Conservation (phyloP, 1,284 basidiomycete genomes). For the Neolentinus lepideus region DNA sequence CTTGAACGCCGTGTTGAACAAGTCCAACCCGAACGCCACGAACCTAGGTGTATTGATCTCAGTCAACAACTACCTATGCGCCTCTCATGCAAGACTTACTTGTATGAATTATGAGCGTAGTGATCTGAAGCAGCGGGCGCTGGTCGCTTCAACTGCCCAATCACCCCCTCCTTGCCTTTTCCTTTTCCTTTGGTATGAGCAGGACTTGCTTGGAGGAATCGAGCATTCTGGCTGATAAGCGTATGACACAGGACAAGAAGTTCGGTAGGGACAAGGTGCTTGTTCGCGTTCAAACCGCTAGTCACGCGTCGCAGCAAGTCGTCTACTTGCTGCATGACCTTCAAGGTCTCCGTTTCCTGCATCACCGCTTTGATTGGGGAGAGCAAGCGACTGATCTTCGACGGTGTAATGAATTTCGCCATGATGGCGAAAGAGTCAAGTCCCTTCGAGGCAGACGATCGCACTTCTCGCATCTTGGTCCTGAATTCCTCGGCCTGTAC, state of each 20-base stretch:
- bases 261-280: conserved; percentile 62
- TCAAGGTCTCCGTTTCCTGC: conserved; percentile 78
- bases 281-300: conserved; percentile 81
- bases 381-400: conserved; percentile 73
- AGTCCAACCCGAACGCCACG: conserved; percentile 87
- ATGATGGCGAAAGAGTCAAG: conserved; percentile 81
- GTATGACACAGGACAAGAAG: conserved; percentile 85
- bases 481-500: conserved; percentile 88
- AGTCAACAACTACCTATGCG: neutral
- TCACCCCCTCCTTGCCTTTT: conserved; percentile 49
- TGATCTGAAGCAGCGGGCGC: conserved; percentile 52
- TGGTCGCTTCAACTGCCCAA: conserved; percentile 62
- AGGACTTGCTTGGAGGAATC: conserved; percentile 62
- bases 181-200: conserved; percentile 26
- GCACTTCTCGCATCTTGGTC: conserved; percentile 91
- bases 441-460: conserved; percentile 70
- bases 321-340: conserved; percentile 83
- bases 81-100: conserved; percentile 34
- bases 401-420: conserved; percentile 71
- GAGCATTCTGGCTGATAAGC: conserved; percentile 86
- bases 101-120: conserved; percentile 80
- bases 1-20: conserved; percentile 85
- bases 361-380: conserved; percentile 81
- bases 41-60: conserved; percentile 51
- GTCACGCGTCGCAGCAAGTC: conserved; percentile 84